A percentile compares a stretch with the other conserved stretches of the same genome.
phyloP scores from a whole-genome alignment of 495 filamentous ascomycete genomes.

The Neurospora sp. region DNA sequence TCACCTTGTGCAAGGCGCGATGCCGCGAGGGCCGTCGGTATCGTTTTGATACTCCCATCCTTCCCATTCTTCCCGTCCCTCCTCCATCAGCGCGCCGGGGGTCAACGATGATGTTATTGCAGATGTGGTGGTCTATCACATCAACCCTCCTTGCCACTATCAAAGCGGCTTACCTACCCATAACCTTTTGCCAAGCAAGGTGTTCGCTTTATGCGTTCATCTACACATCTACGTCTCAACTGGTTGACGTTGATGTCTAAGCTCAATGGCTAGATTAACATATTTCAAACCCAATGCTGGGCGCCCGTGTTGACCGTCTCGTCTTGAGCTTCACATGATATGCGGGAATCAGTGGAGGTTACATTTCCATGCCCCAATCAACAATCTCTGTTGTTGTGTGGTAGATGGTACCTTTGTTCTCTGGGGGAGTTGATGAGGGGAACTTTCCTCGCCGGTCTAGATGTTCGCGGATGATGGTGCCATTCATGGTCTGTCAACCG shows the following conservation, averaged over 20 bases:
- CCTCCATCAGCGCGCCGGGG: no score
- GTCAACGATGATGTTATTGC: no score
- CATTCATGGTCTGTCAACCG: background rate
- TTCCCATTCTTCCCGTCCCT: no score
- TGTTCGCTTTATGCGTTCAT: background rate
- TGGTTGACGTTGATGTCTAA: constrained; percentile 30
- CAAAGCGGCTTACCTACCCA: background rate
- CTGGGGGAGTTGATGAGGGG: background rate
- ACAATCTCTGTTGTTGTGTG: background rate
- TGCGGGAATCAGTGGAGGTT: constrained; percentile 41
- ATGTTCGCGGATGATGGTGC: background rate
- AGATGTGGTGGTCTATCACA: no score
- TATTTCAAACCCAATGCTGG: constrained; percentile 35
- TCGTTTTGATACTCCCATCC: no score
- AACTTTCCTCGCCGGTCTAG: background rate
- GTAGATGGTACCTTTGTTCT: background rate
- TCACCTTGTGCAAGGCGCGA: no score
- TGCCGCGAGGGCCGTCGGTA: no score
- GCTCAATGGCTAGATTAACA: constrained; percentile 30
- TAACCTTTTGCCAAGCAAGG: background rate
- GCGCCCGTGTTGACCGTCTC: constrained; percentile 36
- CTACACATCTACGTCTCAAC: background rate
- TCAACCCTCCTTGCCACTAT: background rate
- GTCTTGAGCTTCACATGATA: constrained; percentile 34
- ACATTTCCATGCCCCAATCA: constrained; percentile 16